Percentiles rank a stretch among this genome's conserved stretches.
These are phyloP conservation scores for Pichia manshurica DNA, from an alignment of 805 yeast genomes.

Conservation along the genomic window DNA sequence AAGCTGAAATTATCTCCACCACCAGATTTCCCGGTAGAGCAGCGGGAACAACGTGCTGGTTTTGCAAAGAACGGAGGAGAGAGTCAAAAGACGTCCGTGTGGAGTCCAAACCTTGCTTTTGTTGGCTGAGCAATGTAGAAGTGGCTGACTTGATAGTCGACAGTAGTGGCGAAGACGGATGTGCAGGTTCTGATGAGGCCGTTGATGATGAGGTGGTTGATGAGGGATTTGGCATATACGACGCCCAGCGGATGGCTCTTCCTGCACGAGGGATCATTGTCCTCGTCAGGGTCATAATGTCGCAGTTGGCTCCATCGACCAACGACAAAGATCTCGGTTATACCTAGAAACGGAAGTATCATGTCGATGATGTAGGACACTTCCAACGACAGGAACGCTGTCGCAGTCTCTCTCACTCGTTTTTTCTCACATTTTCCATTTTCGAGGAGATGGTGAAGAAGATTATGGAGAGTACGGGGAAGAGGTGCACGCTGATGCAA, in stretches of 20 bases:
- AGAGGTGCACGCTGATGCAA: too few species aligned
- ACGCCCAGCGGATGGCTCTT: neutral
- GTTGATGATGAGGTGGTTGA: neutral
- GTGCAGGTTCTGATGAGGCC: neutral
- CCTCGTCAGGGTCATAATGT: neutral
- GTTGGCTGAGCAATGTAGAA: neutral
- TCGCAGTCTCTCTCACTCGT: neutral
- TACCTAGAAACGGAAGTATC: too few species aligned
- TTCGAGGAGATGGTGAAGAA: too few species aligned
- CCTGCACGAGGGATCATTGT: neutral
- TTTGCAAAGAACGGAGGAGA: neutral
- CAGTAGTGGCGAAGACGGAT: neutral
- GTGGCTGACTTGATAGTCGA: neutral
- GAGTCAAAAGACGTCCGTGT: neutral
- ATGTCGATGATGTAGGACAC: too few species aligned
- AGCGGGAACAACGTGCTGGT: neutral
- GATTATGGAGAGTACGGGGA: too few species aligned
- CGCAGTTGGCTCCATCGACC: too few species aligned
- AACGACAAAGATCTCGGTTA: too few species aligned
- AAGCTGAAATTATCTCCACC: neutral
- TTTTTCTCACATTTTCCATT: neutral
- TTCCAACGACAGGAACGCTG: neutral
- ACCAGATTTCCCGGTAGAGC: neutral
- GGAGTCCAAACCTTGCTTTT: neutral
- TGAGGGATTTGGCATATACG: neutral